phyloP scores from a whole-genome alignment of 331 rosid genomes.

The Prunus yedoensis region DNA sequence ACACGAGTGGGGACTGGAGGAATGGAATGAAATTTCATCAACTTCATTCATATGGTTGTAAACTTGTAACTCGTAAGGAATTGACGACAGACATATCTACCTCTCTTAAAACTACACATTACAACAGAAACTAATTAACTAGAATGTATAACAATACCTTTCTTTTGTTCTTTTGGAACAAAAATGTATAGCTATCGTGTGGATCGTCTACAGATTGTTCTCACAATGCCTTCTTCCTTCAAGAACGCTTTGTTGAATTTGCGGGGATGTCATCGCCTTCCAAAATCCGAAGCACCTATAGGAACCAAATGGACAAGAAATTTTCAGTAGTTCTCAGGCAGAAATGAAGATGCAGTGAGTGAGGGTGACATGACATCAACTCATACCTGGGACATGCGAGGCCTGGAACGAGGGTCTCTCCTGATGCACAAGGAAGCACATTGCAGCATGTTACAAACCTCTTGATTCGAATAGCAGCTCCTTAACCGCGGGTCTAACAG shows the following conservation, averaged over 20 bases:
- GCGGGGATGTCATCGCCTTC: conserved; percentile 70
- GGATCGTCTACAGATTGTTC: background rate
- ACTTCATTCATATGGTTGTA: background rate
- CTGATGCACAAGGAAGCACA: conserved; percentile 80
- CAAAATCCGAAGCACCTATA: conserved; percentile 83
- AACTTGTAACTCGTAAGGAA: background rate
- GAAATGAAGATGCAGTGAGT: conserved; percentile 5
- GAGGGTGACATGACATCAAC: background rate
- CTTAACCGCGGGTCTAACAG: conserved; percentile 70
- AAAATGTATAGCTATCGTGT: background rate
- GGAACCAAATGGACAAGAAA: background rate
- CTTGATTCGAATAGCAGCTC: conserved; percentile 52
- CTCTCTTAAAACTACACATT: background rate
- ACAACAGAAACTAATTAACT: background rate
- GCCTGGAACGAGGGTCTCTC: conserved; percentile 69
- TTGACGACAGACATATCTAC: background rate
- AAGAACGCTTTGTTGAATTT: conserved; percentile 8
- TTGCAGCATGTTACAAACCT: conserved; percentile 66
- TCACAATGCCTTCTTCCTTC: background rate
- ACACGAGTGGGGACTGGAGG: background rate
- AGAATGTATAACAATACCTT: background rate
- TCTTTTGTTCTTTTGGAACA: background rate
- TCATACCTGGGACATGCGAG: conserved; percentile 90
- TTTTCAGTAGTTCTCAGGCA: background rate
- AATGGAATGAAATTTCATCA: background rate